Conservation (phyloP, 148 eudicot genomes). For the Fagopyrum tataricum region DNA sequence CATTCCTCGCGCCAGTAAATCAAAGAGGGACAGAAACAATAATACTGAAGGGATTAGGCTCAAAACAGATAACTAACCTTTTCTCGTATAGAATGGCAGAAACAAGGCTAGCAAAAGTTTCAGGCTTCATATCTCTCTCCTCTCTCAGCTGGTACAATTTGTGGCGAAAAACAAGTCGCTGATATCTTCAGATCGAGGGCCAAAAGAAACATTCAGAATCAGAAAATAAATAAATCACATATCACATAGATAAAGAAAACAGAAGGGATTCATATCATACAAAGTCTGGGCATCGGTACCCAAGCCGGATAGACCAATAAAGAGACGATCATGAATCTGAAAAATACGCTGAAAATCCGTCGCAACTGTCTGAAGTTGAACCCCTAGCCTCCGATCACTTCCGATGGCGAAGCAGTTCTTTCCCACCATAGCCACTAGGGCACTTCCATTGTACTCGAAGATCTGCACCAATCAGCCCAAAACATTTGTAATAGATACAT, state of each 20-base stretch:
- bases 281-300: constrained; percentile 80
- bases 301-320: constrained; percentile 83
- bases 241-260: neutral
- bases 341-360: constrained; percentile 87
- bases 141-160: constrained; percentile 86
- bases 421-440: constrained; percentile 94
- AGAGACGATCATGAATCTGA: constrained; percentile 63
- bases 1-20: neutral
- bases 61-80: constrained; percentile 40
- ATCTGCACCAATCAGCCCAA: constrained; percentile 32
- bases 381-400: constrained; percentile 87
- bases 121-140: constrained; percentile 98
- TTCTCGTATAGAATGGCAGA: constrained; percentile 96
- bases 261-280: constrained; percentile 26
- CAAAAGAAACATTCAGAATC: neutral
- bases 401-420: constrained; percentile 92
- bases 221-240: neutral
- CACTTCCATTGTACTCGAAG: constrained; percentile 97
- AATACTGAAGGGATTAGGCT: neutral
- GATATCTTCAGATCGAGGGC: constrained; percentile 43
- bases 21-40: neutral
- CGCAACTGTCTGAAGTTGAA: constrained; percentile 87
- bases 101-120: constrained; percentile 92
- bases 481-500: neutral
- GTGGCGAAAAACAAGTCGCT: constrained; percentile 79